Evolutionary conservation across 2,329 filamentous ascomycete species (phyloP).

Genomic region (Lachnellula hyalina): DNA sequence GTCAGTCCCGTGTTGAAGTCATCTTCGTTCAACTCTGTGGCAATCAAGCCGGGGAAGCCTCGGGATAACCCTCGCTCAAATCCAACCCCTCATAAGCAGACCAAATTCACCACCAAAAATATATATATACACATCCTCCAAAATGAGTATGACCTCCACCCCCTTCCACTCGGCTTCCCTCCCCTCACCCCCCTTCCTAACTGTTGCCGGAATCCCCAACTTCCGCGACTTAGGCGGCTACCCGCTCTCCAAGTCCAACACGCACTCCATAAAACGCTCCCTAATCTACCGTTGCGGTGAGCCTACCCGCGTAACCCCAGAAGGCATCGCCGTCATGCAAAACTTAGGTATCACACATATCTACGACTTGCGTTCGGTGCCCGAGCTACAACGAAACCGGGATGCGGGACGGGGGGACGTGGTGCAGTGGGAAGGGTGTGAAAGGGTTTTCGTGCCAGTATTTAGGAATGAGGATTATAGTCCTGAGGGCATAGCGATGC

Average conservation of each 20-base stretch:
- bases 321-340: conserved; percentile 47
- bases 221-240: conserved; percentile 65
- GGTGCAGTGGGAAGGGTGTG: conserved; percentile 45
- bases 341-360: conserved; percentile 56
- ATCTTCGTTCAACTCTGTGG: too few relatives aligned
- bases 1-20: too few relatives aligned
- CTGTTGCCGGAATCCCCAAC: conserved; percentile 57
- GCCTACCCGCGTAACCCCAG: conserved; percentile 50
- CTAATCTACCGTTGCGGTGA: conserved; percentile 66
- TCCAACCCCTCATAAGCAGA: background rate
- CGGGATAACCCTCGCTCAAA: background rate
- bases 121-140: background rate
- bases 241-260: conserved; percentile 33
- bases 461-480: conserved; percentile 57
- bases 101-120: background rate
- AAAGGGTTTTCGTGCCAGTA: conserved; percentile 57
- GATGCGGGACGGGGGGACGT: conserved; percentile 33
- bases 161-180: conserved; percentile 8
- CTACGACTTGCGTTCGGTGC: conserved; percentile 62
- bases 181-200: conserved; percentile 43
- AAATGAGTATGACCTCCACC: background rate
- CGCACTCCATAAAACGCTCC: conserved; percentile 43
- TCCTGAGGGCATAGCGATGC: conserved; percentile 56
- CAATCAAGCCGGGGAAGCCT: background rate
- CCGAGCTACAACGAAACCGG: conserved; percentile 49